phyloP scores from a whole-genome alignment of 2,329 filamentous ascomycete species.

The Macrophomina tecta region DNA sequence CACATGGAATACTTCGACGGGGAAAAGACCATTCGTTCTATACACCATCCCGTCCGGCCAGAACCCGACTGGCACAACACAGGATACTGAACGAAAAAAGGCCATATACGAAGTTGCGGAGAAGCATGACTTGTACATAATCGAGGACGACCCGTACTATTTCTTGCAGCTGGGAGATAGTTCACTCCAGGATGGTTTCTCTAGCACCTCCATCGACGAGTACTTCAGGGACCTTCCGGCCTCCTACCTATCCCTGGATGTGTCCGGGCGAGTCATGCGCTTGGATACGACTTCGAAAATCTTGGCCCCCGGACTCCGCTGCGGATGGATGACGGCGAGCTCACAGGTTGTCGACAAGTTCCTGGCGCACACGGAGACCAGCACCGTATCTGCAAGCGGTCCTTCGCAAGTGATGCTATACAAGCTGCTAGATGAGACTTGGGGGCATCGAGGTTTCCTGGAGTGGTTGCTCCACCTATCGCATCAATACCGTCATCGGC shows the following conservation, averaged over 20 bases:
- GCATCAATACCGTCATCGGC: conserved; percentile 33
- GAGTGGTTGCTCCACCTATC: conserved; percentile 38
- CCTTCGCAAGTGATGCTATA: conserved; percentile 40
- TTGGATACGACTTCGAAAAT: conserved; percentile 43
- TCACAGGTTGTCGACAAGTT: conserved; percentile 38
- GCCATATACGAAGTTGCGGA: conserved; percentile 38
- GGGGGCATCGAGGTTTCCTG: conserved; percentile 41
- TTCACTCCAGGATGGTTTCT: background rate
- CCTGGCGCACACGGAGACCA: conserved; percentile 34
- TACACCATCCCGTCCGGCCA: conserved; percentile 43
- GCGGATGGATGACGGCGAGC: conserved; percentile 41
- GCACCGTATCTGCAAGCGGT: conserved; percentile 34
- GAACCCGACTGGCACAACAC: conserved; percentile 39
- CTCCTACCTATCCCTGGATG: conserved; percentile 45
- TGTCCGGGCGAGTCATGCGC: conserved; percentile 40
- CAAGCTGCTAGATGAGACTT: conserved; percentile 40
- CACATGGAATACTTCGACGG: conserved; percentile 34
- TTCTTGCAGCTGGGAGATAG: conserved; percentile 33
- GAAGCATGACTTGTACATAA: conserved; percentile 37
- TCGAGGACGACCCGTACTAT: conserved; percentile 43
- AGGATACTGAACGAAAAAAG: conserved; percentile 33
- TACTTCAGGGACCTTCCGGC: conserved; percentile 31
- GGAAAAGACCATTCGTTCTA: conserved; percentile 35
- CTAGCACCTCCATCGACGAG: background rate
- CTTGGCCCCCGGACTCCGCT: conserved; percentile 40